Evolutionary conservation across 305 asterid genomes (phyloP).

Genomic region (Lippia alba): DNA sequence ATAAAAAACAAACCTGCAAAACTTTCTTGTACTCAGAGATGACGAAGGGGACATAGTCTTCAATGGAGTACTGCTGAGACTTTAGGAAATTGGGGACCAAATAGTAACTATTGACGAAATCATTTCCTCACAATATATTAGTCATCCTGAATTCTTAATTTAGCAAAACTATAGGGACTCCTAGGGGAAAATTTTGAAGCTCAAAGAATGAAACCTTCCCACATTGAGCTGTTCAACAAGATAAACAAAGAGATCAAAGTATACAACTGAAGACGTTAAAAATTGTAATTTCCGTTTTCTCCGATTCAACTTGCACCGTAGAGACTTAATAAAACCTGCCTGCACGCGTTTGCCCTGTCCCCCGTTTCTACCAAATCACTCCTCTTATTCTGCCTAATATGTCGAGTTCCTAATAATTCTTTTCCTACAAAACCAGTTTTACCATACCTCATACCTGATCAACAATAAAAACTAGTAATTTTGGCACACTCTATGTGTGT

Average conservation of each 20-base stretch:
- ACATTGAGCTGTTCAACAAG: neutral
- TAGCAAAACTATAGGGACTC: slow-evolving; percentile 10
- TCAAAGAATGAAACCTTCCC: slow-evolving; percentile 6
- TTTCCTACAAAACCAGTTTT: slow-evolving; percentile 2
- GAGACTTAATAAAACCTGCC: slow-evolving; percentile 16
- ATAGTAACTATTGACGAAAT: slow-evolving; percentile 73
- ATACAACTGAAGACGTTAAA: slow-evolving; percentile 3
- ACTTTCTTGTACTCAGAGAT: slow-evolving; percentile 66
- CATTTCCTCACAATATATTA: slow-evolving; percentile 59
- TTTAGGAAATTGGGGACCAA: slow-evolving; percentile 60
- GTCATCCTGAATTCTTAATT: neutral
- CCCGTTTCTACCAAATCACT: neutral
- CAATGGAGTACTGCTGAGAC: slow-evolving; percentile 57
- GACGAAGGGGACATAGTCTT: slow-evolving; percentile 55
- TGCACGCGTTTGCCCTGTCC: slow-evolving; percentile 2
- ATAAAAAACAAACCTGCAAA: slow-evolving; percentile 40
- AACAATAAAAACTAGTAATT: too few species aligned
- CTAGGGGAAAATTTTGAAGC: neutral
- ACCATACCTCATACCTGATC: too few species aligned
- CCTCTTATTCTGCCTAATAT: slow-evolving; percentile 20
- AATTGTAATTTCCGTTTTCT: neutral
- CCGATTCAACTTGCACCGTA: neutral
- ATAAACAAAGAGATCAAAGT: neutral
- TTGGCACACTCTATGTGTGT: too few species aligned
- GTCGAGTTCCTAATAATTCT: neutral